Evolutionary conservation across 305 asterid species (phyloP).

Genomic region (Striga hermonthica): DNA sequence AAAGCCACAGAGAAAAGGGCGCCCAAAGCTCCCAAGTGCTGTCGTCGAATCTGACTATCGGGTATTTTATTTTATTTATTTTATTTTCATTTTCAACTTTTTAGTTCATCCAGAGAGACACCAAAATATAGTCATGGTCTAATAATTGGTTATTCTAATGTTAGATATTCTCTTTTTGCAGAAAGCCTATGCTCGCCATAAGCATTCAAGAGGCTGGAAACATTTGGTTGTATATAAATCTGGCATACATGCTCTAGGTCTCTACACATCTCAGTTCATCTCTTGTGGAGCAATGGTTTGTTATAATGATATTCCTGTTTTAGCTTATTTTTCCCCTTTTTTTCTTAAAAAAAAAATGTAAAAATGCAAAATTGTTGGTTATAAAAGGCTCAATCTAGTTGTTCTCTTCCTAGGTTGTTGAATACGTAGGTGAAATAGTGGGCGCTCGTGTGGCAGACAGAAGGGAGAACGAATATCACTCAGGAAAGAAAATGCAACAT

Average conservation of each 20-base stretch:
- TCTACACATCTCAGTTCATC: constrained; percentile 65
- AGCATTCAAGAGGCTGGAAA: constrained; percentile 60
- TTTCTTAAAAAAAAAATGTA: background rate
- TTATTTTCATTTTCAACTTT: background rate
- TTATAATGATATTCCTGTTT: constrained; percentile 27
- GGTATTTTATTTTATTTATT: constrained; percentile 32
- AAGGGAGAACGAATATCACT: constrained; percentile 64
- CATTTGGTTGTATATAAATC: constrained; percentile 68
- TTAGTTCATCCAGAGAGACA: constrained; percentile 15
- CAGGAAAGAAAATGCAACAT: constrained; percentile 59
- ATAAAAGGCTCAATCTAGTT: constrained; percentile 11
- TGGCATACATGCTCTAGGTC: constrained; percentile 70
- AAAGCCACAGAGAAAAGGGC: constrained; percentile 40
- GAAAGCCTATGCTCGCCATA: constrained; percentile 62
- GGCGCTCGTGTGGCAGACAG: constrained; percentile 65
- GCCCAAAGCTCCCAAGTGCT: constrained; percentile 36
- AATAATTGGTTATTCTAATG: constrained; percentile 17
- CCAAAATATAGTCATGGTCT: constrained; percentile 21
- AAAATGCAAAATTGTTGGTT: constrained; percentile 12
- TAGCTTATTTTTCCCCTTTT: no score
- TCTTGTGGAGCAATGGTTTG: constrained; percentile 57
- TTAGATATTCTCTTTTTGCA: constrained; percentile 34
- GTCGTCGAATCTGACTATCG: constrained; percentile 49
- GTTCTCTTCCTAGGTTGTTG: constrained; percentile 52
- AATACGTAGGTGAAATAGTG: constrained; percentile 67